A percentile compares a stretch with the other conserved stretches of the same genome.
Conservation (phyloP, 2,329 filamentous ascomycete species). For the Trichothecium roseum region DNA sequence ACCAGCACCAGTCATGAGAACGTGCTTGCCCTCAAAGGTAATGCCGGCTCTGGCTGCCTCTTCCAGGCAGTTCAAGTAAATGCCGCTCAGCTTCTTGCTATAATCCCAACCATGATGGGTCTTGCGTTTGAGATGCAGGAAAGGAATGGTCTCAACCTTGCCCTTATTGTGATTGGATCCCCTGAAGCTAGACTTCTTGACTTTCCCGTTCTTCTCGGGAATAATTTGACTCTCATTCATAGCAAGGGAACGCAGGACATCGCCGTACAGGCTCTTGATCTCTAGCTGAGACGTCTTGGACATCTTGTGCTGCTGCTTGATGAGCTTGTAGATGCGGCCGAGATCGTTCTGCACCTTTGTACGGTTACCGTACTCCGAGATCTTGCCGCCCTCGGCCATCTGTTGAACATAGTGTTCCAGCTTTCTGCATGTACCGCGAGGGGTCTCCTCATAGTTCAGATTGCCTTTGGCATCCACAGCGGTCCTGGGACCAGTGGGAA, state of each 20-base stretch:
- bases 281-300: slow-evolving; percentile 93
- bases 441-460: slow-evolving; percentile 81
- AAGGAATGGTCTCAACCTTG: slow-evolving; percentile 95
- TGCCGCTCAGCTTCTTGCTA: slow-evolving; percentile 93
- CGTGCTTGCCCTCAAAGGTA: slow-evolving; percentile 89
- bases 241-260: slow-evolving; percentile 83
- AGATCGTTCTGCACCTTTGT: slow-evolving; percentile 97
- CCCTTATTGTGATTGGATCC: slow-evolving; percentile 58
- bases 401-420: slow-evolving; percentile 97
- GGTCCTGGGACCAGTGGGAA: slow-evolving; percentile 87
- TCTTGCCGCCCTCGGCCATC: slow-evolving; percentile 97
- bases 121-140: slow-evolving; percentile 93
- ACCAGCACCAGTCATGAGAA: slow-evolving; percentile 95
- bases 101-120: slow-evolving; percentile 95
- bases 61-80: slow-evolving; percentile 88
- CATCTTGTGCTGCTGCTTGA: slow-evolving; percentile 95
- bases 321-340: slow-evolving; percentile 92
- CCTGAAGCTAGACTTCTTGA: slow-evolving; percentile 41
- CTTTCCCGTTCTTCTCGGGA: slow-evolving; percentile 70
- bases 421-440: slow-evolving; percentile 83
- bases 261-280: slow-evolving; percentile 90
- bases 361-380: slow-evolving; percentile 95
- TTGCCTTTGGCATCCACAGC: slow-evolving; percentile 89
- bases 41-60: slow-evolving; percentile 79
- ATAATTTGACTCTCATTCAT: slow-evolving; percentile 99